A percentile compares a stretch with the other conserved stretches of the same genome.
Conservation (phyloP, 495 filamentous ascomycete species). For the Annulohypoxylon stygium region DNA sequence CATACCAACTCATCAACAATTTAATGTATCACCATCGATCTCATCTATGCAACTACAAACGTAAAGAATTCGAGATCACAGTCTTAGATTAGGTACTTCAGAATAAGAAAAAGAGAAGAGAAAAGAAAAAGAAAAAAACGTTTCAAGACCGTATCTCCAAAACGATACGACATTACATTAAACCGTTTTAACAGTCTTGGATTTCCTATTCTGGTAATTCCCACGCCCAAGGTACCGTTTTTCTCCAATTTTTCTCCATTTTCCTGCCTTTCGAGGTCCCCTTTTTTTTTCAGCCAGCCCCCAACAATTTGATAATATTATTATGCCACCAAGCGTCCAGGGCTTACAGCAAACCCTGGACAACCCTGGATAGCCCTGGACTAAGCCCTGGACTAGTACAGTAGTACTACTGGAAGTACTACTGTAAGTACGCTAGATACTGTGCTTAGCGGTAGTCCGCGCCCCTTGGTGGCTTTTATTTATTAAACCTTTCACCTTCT, state of each 20-base stretch:
- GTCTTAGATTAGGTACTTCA: too few species aligned
- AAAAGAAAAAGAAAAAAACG: too few species aligned
- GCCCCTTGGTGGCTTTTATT: conserved; percentile 36
- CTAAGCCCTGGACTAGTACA: not conserved
- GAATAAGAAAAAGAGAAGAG: too few species aligned
- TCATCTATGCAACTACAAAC: too few species aligned
- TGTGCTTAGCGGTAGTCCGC: conserved; percentile 15
- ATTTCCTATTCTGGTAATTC: conserved; percentile 43
- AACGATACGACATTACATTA: not conserved
- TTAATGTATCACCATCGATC: not conserved
- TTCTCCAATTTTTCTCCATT: not conserved
- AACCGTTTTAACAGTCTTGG: conserved; percentile 28
- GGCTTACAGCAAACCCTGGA: conserved; percentile 9
- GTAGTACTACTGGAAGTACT: too few species aligned
- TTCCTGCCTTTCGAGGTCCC: not conserved
- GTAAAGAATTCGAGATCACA: not conserved
- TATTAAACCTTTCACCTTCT: conserved; percentile 29
- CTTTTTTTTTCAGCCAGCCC: conserved; percentile 36
- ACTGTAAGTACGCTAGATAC: too few species aligned
- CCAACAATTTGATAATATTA: conserved; percentile 40
- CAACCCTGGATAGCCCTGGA: not conserved
- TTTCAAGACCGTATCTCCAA: too few species aligned
- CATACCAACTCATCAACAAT: not conserved
- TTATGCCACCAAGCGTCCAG: not conserved
- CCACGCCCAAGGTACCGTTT: conserved; percentile 23